phyloP scores from a whole-genome alignment of 2,329 filamentous ascomycete species.

The Calycina herbarum region DNA sequence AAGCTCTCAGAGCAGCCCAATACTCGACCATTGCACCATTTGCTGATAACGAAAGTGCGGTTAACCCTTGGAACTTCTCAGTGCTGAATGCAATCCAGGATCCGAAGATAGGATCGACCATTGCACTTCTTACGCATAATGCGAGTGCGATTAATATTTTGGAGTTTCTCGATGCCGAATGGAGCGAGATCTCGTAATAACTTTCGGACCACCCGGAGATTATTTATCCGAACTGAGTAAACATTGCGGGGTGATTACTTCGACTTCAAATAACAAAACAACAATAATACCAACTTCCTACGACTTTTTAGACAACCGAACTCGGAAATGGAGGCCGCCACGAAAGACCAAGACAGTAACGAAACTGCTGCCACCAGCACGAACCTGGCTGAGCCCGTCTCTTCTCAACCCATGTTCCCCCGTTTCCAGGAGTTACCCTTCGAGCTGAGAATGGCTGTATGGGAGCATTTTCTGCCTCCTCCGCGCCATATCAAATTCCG shows the following conservation, averaged over 20 bases:
- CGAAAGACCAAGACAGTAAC: not conserved
- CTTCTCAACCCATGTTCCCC: slow-evolving; percentile 23
- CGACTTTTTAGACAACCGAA: not conserved
- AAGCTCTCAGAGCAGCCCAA: too few species aligned
- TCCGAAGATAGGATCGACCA: too few species aligned
- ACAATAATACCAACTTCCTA: not conserved
- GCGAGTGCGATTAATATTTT: not conserved
- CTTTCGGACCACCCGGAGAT: not conserved
- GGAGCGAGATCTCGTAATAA: not conserved
- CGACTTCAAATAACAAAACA: not conserved
- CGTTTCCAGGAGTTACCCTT: slow-evolving; percentile 32
- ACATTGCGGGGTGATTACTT: not conserved
- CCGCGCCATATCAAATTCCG: slow-evolving; percentile 26
- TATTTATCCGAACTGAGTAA: not conserved
- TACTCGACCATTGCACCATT: too few species aligned
- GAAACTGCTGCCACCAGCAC: not conserved
- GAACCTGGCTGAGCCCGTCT: not conserved
- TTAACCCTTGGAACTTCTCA: too few species aligned
- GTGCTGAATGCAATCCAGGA: too few species aligned
- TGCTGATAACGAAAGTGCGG: too few species aligned
- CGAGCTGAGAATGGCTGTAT: slow-evolving; percentile 35
- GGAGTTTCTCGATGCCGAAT: not conserved
- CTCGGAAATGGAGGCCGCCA: not conserved
- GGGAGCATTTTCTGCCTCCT: slow-evolving; percentile 19
- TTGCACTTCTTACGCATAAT: not conserved